phyloP scores from a whole-genome alignment of 1,139 yeast genomes.

The Diutina mesorugosa region DNA sequence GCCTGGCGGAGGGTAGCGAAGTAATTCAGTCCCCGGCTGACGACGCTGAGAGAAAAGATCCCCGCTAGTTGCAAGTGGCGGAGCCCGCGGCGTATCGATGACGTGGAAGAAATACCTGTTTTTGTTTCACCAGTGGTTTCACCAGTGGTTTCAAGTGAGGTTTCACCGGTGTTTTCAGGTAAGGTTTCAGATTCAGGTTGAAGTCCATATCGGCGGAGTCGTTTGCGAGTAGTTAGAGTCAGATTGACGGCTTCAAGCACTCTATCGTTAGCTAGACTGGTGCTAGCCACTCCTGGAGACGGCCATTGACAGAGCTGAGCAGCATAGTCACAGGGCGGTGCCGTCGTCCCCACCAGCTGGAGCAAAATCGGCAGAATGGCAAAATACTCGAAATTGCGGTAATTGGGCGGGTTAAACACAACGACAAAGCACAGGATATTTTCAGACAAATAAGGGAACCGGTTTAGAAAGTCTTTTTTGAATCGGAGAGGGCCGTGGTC shows the following conservation, averaged over 20 bases:
- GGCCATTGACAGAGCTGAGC: neutral
- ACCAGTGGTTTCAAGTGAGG: neutral
- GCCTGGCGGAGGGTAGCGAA: conserved; percentile 62
- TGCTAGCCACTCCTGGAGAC: neutral
- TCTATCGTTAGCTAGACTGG: neutral
- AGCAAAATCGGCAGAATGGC: conserved; percentile 62
- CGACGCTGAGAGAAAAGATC: neutral
- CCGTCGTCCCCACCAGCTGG: conserved; percentile 15
- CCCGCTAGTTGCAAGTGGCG: neutral
- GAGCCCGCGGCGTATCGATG: neutral
- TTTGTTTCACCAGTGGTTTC: neutral
- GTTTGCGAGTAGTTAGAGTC: neutral
- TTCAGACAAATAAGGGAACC: neutral
- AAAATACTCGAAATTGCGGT: conserved; percentile 64
- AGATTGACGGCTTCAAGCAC: neutral
- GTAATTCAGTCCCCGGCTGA: neutral
- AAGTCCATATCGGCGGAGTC: neutral
- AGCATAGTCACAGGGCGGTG: neutral
- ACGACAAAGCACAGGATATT: conserved; percentile 18
- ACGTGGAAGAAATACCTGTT: neutral
- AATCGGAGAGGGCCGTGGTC: neutral
- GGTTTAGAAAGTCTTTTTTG: neutral
- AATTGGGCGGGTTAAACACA: conserved; percentile 62
- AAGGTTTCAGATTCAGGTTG: neutral
- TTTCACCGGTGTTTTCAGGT: neutral